Percentiles rank a stretch among this genome's conserved stretches.
Evolutionary conservation across 129 eudicot species (phyloP).

Genomic region (Solidago caesia): DNA sequence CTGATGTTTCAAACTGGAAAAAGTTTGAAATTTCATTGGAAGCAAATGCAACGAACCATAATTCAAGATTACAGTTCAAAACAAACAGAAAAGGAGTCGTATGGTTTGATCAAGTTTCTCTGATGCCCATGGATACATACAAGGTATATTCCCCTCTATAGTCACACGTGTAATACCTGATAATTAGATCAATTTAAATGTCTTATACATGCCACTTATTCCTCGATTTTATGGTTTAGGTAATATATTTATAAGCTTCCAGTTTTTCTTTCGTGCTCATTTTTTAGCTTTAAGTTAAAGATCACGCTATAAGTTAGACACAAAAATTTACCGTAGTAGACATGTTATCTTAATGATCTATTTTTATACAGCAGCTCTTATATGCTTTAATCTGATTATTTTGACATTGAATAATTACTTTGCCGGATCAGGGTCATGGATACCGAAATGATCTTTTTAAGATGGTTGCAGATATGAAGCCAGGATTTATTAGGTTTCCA

Average conservation of each 20-base stretch:
- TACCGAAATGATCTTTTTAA: conserved; percentile 77
- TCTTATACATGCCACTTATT: not conserved
- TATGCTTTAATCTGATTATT: not conserved
- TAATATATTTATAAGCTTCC: not conserved
- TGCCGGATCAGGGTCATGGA: conserved; percentile 74
- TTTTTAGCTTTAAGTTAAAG: not conserved
- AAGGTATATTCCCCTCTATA: conserved; percentile 39
- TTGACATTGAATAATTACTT: not conserved
- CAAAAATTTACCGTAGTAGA: not conserved
- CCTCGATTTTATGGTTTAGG: not conserved
- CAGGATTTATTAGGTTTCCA: conserved; percentile 91
- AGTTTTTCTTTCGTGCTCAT: not conserved
- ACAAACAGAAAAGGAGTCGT: conserved; percentile 66
- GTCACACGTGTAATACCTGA: not conserved
- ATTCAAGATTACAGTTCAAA: conserved; percentile 68
- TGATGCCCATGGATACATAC: conserved; percentile 88
- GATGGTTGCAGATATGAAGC: conserved; percentile 73
- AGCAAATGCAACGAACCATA: conserved; percentile 64
- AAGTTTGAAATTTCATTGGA: conserved; percentile 50
- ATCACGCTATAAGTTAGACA: not conserved
- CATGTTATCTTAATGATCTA: not conserved
- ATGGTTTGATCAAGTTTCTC: conserved; percentile 98
- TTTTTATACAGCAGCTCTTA: not conserved
- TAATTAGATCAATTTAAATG: not conserved
- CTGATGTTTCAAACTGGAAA: conserved; percentile 69